A percentile compares a stretch with the other conserved stretches of the same genome.
Conservation (phyloP, 2,329 filamentous ascomycete species). For the Cercospora sesami region DNA sequence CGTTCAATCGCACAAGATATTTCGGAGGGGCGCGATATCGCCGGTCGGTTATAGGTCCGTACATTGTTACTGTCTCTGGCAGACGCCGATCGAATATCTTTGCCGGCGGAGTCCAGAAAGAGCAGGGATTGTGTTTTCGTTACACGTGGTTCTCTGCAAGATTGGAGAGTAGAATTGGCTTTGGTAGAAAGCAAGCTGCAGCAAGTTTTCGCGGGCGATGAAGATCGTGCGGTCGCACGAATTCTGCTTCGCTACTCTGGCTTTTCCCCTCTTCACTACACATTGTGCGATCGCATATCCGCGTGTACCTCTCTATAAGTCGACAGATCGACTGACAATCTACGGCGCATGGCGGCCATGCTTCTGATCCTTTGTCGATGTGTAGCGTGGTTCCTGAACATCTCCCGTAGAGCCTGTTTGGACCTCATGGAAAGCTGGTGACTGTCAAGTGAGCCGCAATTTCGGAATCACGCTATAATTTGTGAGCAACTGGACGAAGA, state of each 20-base stretch:
- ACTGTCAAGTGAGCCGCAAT: neutral
- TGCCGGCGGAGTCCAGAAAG: neutral
- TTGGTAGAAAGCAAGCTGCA: neutral
- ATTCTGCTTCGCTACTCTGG: neutral
- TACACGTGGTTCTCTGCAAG: neutral
- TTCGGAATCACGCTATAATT: too few relatives aligned
- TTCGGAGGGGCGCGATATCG: neutral
- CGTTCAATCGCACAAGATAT: neutral
- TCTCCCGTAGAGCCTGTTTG: neutral
- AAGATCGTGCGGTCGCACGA: neutral
- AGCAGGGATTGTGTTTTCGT: neutral
- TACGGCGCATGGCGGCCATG: neutral
- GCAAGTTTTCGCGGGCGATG: neutral
- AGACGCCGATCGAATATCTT: too few relatives aligned
- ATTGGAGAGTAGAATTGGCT: neutral
- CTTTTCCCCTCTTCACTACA: neutral
- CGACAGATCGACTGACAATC: neutral
- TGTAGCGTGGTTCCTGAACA: neutral
- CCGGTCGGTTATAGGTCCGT: neutral
- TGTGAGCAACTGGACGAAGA: too few relatives aligned
- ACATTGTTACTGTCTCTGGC: too few relatives aligned
- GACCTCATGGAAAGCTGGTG: neutral
- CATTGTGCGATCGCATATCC: neutral
- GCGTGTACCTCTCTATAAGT: neutral
- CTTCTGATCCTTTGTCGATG: neutral